phyloP scores from a whole-genome alignment of 2,329 filamentous ascomycete genomes.

The Monilinia aucupariae region DNA sequence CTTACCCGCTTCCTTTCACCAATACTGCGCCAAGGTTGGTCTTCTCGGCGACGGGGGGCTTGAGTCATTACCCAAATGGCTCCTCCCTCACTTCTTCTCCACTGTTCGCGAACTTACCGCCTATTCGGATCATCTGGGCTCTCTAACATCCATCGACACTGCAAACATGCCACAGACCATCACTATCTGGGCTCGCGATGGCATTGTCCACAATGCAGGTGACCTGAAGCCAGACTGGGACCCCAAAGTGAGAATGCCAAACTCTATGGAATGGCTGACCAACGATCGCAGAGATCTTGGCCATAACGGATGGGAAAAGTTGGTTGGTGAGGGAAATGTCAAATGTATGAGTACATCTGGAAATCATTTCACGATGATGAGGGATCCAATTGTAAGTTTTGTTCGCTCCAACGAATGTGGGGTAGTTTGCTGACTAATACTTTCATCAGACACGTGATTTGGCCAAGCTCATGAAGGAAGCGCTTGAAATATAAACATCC shows the following conservation, averaged over 20 bases:
- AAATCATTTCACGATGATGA: slow-evolving; percentile 29
- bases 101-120: slow-evolving; percentile 46
- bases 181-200: slow-evolving; percentile 66
- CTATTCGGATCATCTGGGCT: slow-evolving; percentile 62
- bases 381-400: slow-evolving; percentile 24
- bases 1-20: slow-evolving; percentile 45
- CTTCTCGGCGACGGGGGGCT: slow-evolving; percentile 52
- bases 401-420: neutral
- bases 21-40: slow-evolving; percentile 66
- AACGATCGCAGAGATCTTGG: slow-evolving; percentile 67
- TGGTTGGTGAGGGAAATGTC: slow-evolving; percentile 23
- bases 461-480: slow-evolving; percentile 14
- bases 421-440: slow-evolving; percentile 8
- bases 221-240: slow-evolving; percentile 59
- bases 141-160: slow-evolving; percentile 50
- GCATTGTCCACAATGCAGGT: slow-evolving; percentile 56
- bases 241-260: slow-evolving; percentile 44
- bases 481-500: slow-evolving; percentile 11
- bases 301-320: slow-evolving; percentile 56
- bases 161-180: slow-evolving; percentile 53
- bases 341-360: slow-evolving; percentile 19
- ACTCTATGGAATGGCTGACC: slow-evolving; percentile 57
- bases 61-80: slow-evolving; percentile 54
- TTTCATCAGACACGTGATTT: slow-evolving; percentile 1
- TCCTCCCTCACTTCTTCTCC: slow-evolving; percentile 66